These are phyloP conservation scores for Lepidium aucheri DNA, from an alignment of 345 rosid species.

Conservation along the genomic window DNA sequence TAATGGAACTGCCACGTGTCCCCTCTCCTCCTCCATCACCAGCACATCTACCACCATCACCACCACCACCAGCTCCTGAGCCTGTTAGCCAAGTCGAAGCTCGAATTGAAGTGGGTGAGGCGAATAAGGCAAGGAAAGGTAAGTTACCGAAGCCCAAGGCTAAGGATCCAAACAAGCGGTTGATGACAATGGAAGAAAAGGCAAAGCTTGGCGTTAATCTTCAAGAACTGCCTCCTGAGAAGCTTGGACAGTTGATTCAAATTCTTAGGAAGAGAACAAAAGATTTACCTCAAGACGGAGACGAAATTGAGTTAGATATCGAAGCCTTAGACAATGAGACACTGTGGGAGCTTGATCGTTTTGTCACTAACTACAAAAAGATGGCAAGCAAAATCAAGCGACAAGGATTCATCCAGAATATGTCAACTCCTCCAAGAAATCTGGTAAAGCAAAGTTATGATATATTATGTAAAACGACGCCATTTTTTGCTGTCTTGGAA, in stretches of 20 bases:
- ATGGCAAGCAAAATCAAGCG: constrained; percentile 73
- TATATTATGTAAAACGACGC: not conserved
- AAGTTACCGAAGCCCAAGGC: constrained; percentile 72
- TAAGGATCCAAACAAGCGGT: constrained; percentile 70
- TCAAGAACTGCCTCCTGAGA: constrained; percentile 77
- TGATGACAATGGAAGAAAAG: constrained; percentile 68
- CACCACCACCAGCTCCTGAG: not conserved
- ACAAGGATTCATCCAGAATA: constrained; percentile 38
- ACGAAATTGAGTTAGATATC: constrained; percentile 77
- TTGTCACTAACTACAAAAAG: constrained; percentile 70
- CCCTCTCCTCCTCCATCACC: constrained; percentile 15
- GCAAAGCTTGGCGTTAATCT: constrained; percentile 58
- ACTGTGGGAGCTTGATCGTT: constrained; percentile 78
- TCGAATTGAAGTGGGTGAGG: constrained; percentile 26
- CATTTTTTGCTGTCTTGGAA: not conserved
- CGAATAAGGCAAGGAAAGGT: constrained; percentile 32
- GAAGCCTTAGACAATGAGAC: constrained; percentile 75
- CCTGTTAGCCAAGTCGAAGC: constrained; percentile 8
- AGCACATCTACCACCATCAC: constrained; percentile 8
- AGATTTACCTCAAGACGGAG: constrained; percentile 65
- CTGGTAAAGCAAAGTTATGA: constrained; percentile 11
- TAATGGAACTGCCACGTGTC: not conserved
- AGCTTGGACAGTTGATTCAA: constrained; percentile 71
- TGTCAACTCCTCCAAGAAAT: constrained; percentile 14
- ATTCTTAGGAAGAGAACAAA: constrained; percentile 70